A percentile compares a stretch with the other conserved stretches of the same genome.
Evolutionary conservation across 176 grass and related monocot species (phyloP).

Genomic region (Oropetium thomaeum): DNA sequence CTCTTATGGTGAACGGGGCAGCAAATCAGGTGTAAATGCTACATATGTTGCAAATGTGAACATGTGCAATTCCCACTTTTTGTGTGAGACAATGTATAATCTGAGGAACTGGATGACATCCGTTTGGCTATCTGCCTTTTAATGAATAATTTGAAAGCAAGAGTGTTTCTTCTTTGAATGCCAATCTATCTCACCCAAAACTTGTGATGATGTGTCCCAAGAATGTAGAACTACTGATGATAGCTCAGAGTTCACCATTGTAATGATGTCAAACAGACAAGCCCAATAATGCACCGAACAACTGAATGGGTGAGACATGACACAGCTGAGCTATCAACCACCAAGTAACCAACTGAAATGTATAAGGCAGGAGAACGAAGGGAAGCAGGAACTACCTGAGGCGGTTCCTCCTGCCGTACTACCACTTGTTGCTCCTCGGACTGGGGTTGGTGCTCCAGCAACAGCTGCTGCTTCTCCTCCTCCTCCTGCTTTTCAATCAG

Average conservation of each 20-base stretch:
- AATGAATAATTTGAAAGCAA: background rate
- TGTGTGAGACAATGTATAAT: background rate
- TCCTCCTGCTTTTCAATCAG: background rate
- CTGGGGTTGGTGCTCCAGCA: background rate
- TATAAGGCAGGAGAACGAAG: background rate
- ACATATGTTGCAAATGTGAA: too few relatives aligned
- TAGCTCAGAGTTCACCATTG: background rate
- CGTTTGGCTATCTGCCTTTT: background rate
- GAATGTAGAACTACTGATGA: background rate
- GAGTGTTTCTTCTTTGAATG: background rate
- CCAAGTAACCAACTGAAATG: background rate
- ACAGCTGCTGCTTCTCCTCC: background rate
- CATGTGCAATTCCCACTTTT: too few relatives aligned
- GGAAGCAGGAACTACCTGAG: background rate
- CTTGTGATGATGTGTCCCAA: too few relatives aligned
- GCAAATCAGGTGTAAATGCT: background rate
- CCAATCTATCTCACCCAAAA: background rate
- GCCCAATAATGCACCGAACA: too few relatives aligned
- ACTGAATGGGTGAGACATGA: background rate
- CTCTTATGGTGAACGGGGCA: background rate
- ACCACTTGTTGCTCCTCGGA: background rate
- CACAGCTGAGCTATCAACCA: background rate
- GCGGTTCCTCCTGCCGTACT: background rate
- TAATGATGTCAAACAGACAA: background rate
- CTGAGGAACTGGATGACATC: background rate